phyloP scores from a whole-genome alignment of 257 asterid species.

The Salvia hispanica region DNA sequence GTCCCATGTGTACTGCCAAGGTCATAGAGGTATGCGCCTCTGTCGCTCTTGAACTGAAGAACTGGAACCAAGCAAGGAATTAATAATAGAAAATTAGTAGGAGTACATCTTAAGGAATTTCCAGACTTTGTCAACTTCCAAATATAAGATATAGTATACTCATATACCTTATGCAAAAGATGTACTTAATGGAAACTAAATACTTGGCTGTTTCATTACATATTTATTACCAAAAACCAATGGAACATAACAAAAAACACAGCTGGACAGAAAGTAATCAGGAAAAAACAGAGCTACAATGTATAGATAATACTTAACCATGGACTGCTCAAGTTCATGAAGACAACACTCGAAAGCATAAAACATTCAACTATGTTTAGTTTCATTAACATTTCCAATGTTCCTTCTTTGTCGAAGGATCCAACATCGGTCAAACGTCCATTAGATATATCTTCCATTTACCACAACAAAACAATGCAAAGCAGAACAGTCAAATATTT shows the following conservation, averaged over 20 bases:
- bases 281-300: slow-evolving; percentile 10
- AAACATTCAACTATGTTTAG: slow-evolving; percentile 1
- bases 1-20: slow-evolving; percentile 97
- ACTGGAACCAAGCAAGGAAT: slow-evolving; percentile 51
- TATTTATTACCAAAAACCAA: slow-evolving; percentile 12
- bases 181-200: slow-evolving; percentile 5
- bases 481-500: background rate
- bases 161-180: background rate
- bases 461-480: background rate
- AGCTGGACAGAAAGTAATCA: slow-evolving; percentile 4
- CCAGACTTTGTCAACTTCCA: slow-evolving; percentile 23
- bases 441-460: background rate
- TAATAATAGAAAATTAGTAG: slow-evolving; percentile 1
- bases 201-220: slow-evolving; percentile 3
- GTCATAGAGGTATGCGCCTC: slow-evolving; percentile 80
- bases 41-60: slow-evolving; percentile 83
- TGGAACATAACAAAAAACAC: background rate
- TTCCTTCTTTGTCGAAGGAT: background rate
- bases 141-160: slow-evolving; percentile 13
- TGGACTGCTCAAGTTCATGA: background rate
- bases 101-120: background rate
- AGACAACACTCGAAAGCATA: slow-evolving; percentile 10
- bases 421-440: background rate
- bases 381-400: background rate
- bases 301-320: background rate